Percentiles rank a stretch among this genome's conserved stretches.
These are phyloP conservation scores for Candida coleopterorum DNA, from an alignment of 805 yeast genomes.

Conservation along the genomic window DNA sequence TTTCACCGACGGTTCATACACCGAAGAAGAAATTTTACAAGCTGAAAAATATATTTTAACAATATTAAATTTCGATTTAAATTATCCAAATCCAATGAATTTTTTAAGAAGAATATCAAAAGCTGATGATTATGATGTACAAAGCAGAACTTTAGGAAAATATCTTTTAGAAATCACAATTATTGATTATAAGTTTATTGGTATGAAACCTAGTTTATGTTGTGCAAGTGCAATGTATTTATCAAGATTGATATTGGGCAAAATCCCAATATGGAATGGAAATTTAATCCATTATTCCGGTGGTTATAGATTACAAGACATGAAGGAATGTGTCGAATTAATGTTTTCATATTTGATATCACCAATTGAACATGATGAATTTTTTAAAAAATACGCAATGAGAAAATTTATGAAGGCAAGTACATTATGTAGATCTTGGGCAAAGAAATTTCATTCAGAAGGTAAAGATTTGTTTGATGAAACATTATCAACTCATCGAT, in stretches of 20 bases:
- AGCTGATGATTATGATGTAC: constrained; percentile 85
- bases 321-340: constrained; percentile 68
- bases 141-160: constrained; percentile 79
- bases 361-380: constrained; percentile 87
- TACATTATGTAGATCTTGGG: constrained; percentile 78
- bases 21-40: constrained; percentile 72
- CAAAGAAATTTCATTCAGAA: constrained; percentile 51
- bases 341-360: constrained; percentile 71
- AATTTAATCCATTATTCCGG: constrained; percentile 90
- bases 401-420: constrained; percentile 85
- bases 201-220: constrained; percentile 67
- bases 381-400: constrained; percentile 88
- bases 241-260: constrained; percentile 68
- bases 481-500: constrained; percentile 16
- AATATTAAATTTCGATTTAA: constrained; percentile 66
- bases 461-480: constrained; percentile 37
- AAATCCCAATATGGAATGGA: constrained; percentile 70
- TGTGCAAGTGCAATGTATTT: constrained; percentile 88
- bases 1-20: constrained; percentile 81
- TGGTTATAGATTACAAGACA: constrained; percentile 70
- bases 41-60: constrained; percentile 80
- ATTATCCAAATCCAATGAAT: constrained; percentile 87
- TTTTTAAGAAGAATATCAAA: constrained; percentile 83
- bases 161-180: constrained; percentile 74
- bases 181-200: constrained; percentile 72